phyloP scores from a whole-genome alignment of 2,329 filamentous ascomycete species.

The Aspergillus novofumigatus region DNA sequence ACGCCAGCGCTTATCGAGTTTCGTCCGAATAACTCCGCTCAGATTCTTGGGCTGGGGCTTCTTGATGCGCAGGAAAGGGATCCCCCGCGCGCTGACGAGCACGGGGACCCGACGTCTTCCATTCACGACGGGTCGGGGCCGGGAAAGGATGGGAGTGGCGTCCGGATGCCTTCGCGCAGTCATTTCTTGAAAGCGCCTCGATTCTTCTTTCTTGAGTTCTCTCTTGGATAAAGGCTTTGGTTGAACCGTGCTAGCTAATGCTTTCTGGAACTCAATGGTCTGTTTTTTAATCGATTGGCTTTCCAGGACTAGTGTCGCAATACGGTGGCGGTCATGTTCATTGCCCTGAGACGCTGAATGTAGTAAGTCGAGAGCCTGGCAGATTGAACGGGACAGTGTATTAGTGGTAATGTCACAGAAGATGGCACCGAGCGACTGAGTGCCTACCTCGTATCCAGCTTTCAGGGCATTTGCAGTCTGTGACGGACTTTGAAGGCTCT shows the following conservation, averaged over 20 bases:
- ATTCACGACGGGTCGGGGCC: slow-evolving; percentile 29
- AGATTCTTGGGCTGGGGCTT: slow-evolving; percentile 42
- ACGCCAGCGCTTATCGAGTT: slow-evolving; percentile 32
- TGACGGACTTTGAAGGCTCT: slow-evolving; percentile 35
- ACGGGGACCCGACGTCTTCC: slow-evolving; percentile 39
- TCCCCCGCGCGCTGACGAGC: slow-evolving; percentile 39
- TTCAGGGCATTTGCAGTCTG: slow-evolving; percentile 36
- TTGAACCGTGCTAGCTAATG: slow-evolving; percentile 11
- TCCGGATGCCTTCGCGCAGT: slow-evolving; percentile 32
- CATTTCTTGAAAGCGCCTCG: slow-evolving; percentile 21
- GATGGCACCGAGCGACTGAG: neutral
- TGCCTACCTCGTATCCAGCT: slow-evolving; percentile 39
- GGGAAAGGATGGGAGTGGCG: slow-evolving; percentile 30
- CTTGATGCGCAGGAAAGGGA: slow-evolving; percentile 43
- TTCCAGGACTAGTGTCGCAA: slow-evolving; percentile 26
- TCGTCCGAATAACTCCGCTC: slow-evolving; percentile 34
- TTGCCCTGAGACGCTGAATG: slow-evolving; percentile 30
- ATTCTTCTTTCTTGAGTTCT: slow-evolving; percentile 22
- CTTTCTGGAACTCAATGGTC: slow-evolving; percentile 18
- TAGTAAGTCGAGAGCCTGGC: slow-evolving; percentile 37
- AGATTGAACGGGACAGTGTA: neutral
- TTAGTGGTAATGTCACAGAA: neutral
- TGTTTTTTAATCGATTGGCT: slow-evolving; percentile 18
- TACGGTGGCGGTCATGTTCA: slow-evolving; percentile 16
- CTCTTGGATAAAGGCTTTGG: slow-evolving; percentile 20